These are phyloP conservation scores for Saccharata proteae DNA, from an alignment of 2,329 filamentous ascomycete species.

Conservation along the genomic window DNA sequence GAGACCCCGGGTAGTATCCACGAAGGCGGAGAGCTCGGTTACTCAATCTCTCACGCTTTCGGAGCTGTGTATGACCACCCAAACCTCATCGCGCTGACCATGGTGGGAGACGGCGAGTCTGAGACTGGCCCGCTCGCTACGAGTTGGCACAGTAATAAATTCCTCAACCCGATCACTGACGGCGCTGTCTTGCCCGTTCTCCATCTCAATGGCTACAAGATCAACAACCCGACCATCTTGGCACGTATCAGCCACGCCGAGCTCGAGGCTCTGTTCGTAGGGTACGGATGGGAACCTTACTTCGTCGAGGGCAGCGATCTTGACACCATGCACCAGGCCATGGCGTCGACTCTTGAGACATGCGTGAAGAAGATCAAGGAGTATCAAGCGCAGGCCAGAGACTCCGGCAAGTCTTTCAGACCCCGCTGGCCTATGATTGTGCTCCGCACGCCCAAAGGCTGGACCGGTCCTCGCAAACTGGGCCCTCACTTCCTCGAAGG, in stretches of 20 bases:
- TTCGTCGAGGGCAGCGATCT: conserved; percentile 68
- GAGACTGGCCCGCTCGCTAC: conserved; percentile 70
- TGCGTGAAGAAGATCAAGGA: conserved; percentile 57
- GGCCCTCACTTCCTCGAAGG: conserved; percentile 60
- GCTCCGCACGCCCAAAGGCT: conserved; percentile 66
- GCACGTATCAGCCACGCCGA: conserved; percentile 64
- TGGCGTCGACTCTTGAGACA: conserved; percentile 64
- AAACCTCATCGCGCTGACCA: conserved; percentile 60
- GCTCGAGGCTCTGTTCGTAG: conserved; percentile 54
- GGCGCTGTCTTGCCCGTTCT: conserved; percentile 67
- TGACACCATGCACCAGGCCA: conserved; percentile 68
- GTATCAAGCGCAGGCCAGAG: conserved; percentile 59
- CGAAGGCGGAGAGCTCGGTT: conserved; percentile 73
- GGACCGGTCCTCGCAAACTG: conserved; percentile 62
- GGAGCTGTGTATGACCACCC: conserved; percentile 66
- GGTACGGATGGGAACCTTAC: conserved; percentile 69
- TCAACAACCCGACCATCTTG: conserved; percentile 60
- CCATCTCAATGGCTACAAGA: conserved; percentile 76
- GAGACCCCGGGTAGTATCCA: conserved; percentile 68
- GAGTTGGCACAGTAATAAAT: conserved; percentile 73
- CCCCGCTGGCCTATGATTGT: conserved; percentile 71
- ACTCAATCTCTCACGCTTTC: conserved; percentile 68
- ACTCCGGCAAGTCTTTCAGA: conserved; percentile 55
- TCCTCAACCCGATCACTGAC: conserved; percentile 66
- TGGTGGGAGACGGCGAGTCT: conserved; percentile 72